Conservation (phyloP, 1,284 basidiomycete genomes). For the Singerocomus rubriflavus region DNA sequence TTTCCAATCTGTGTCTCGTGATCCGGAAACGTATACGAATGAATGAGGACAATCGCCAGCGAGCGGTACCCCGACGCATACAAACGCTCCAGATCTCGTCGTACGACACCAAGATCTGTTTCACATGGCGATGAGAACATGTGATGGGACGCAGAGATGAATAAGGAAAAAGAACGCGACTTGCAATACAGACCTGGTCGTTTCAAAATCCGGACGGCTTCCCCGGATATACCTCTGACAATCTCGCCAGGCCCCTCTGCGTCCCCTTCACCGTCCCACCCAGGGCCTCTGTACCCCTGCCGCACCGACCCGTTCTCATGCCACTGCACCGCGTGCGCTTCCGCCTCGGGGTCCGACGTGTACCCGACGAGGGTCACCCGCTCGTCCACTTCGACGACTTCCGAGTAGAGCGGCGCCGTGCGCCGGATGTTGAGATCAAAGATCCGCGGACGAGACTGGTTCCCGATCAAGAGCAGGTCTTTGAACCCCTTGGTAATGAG, state of each 20-base stretch:
- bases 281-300: constrained; percentile 71
- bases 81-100: constrained; percentile 61
- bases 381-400: constrained; percentile 89
- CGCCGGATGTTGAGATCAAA: constrained; percentile 88
- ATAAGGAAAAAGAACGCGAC: no score
- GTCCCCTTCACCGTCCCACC: constrained; percentile 62
- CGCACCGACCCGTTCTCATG: constrained; percentile 64
- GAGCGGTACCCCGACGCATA: constrained; percentile 80
- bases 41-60: constrained; percentile 83
- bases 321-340: constrained; percentile 74
- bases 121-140: background rate
- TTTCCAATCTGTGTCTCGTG: constrained; percentile 76
- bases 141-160: no score
- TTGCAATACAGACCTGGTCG: constrained; percentile 49
- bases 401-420: constrained; percentile 74
- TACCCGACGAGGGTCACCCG: constrained; percentile 93
- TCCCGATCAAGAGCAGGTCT: constrained; percentile 88
- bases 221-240: constrained; percentile 83
- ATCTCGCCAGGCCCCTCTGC: constrained; percentile 78
- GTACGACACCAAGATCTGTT: constrained; percentile 51
- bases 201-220: constrained; percentile 86
- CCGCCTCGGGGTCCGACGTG: constrained; percentile 82
- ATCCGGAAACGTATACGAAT: constrained; percentile 89
- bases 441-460: constrained; percentile 88
- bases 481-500: constrained; percentile 92